Evolutionary conservation across 2,329 filamentous ascomycete species (phyloP), one percentile per base, ranked within the genome.

Genomic region (Helminthosporium solani): DNA sequence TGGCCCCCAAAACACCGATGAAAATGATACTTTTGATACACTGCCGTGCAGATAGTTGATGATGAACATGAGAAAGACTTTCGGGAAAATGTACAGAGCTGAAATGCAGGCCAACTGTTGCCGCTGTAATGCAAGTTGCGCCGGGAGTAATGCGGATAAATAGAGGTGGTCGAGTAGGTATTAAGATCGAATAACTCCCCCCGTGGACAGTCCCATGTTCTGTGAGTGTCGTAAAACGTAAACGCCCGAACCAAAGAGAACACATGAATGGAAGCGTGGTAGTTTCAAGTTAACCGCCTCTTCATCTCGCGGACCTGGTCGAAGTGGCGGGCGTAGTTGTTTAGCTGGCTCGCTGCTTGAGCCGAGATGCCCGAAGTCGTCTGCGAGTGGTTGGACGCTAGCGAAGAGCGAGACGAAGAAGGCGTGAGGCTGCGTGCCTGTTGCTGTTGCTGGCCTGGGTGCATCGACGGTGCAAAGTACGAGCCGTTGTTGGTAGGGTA

Each of bases 271-370:
- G 20, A 35, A 18, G 21, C n/a, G 39, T 7, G 12, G 38, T 3
- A 8, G 14, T 14, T 37, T 19, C 37, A 49, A 15, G 64, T 70
- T 51, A 63, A 63, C 59, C 72, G 62, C 57, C 74, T 70, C 64
- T 73, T 74, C 44, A 69, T 61, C 79, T 74, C 83, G 72, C 88
- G 81, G 47, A 87, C 85, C 56, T 90, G 87, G 71, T 96, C 91
- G 67, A 96, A 96, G 2, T 87, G 90, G 65, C 86, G 88, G 56
- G 88, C 88, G 71, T 96, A 96, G 57, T 87, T 86, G 65, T 86
- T 84, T 28, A 96, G 81, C 68, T 95, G 90, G 70, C 82, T 84
- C 61, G 83, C 84, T 21, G 88, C 85, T 70, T 87, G 86, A 54
- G 88, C 84, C 3, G 90, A 90, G 54, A 95, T 76, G 58, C 77